Evolutionary conservation across 2,329 filamentous ascomycete genomes (phyloP), one percentile per base, ranked within the genome.

Genomic region (Sporothrix euskadiensis): DNA sequence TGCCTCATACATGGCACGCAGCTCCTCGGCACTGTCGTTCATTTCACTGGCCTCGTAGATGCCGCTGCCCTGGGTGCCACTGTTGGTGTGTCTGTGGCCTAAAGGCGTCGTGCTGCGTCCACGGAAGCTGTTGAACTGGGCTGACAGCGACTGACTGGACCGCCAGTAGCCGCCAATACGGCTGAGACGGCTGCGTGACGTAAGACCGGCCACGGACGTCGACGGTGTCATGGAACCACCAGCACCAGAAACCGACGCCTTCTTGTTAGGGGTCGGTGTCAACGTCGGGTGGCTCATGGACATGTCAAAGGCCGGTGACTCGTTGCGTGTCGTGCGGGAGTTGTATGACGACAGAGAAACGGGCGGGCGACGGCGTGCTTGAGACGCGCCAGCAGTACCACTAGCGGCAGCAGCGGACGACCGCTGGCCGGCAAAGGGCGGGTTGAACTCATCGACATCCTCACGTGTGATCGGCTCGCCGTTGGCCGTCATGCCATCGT

Each of bases 401-500:
- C 35, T 8, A 35, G 80, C 41, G 19, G 44, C 44, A 19, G 44
- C 54, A 1, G 49, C 54, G 1, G 26, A 30, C 7, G 57, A 32
- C 5, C 63, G 77, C 47, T 81, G 81, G 26, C 82, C 82, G 4
- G 56, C 56, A 71, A 85, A 85, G 39, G 86, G 84, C 3, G 93
- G 93, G 79, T 97, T 97, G 83, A 98, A 97, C 80, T 98, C 96
- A 54, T 90, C 87, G 1, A 90, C 85, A 75, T 91, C 89, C 66
- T 90, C 88, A 32, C 85, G 83, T 0, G 88, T 89, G 70, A 91
- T 86, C 76, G 86, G 84, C 54, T 84, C 85, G 12, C 73, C 74
- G 35, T 73, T 76, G 0, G 85, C 85, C 74, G 87, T 82, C 70
- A 88, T 87, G n/a, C 85, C 87, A 52, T 91, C 90, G 26, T 87